These are phyloP conservation scores for Volvox reticuliferus DNA, from an alignment of 139 green algal species.

Conservation along the genomic window DNA sequence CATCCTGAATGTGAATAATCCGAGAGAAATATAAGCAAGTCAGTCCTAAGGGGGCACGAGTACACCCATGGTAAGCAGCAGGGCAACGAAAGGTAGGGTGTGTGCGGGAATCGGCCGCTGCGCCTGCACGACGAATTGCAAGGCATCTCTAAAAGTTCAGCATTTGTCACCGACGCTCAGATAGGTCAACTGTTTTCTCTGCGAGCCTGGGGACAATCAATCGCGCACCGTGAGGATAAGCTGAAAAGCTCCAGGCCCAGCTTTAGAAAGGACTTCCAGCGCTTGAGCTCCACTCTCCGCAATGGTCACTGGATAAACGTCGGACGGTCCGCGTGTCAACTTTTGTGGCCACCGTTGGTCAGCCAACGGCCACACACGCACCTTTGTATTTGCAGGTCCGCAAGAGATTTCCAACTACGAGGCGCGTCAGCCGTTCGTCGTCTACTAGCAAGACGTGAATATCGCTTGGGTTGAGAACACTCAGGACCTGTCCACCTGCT, in stretches of 20 bases:
- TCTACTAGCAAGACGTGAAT: constrained; percentile 90
- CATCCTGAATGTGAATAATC: constrained; percentile 72
- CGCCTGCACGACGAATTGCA: too few relatives aligned
- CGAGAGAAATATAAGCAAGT: too few relatives aligned
- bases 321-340: neutral
- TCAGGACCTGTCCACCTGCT: neutral
- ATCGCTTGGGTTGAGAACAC: constrained; percentile 41
- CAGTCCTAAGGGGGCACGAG: too few relatives aligned
- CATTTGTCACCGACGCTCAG: too few relatives aligned
- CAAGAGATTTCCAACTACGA: constrained; percentile 86
- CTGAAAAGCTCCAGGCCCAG: constrained; percentile 79
- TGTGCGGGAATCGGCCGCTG: too few relatives aligned
- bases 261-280: constrained; percentile 75
- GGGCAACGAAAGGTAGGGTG: too few relatives aligned
- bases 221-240: constrained; percentile 84
- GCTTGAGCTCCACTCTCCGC: constrained; percentile 81
- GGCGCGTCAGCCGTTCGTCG: constrained; percentile 82
- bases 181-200: too few relatives aligned
- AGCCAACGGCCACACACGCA: constrained; percentile 40
- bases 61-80: too few relatives aligned
- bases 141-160: too few relatives aligned
- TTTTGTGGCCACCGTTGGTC: neutral
- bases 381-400: constrained; percentile 86
- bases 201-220: neutral
- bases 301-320: constrained; percentile 74